A percentile compares a stretch with the other conserved stretches of the same genome.
These are phyloP conservation scores for Metschnikowia koreensis DNA, from an alignment of 805 yeast genomes.

Conservation along the genomic window DNA sequence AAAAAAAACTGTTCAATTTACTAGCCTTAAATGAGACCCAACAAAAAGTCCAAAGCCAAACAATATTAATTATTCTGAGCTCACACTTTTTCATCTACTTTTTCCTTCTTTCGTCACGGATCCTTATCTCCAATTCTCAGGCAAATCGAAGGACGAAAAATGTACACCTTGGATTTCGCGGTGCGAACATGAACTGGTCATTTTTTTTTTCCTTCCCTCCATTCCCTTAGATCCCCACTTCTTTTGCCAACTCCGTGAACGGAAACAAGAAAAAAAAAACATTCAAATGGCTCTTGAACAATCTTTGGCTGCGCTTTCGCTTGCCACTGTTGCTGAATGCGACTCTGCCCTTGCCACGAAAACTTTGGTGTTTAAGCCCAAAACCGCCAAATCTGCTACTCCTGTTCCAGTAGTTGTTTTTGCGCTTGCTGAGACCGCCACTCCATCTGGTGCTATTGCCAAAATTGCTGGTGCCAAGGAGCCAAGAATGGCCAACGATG, in stretches of 20 bases:
- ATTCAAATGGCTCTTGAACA: slow-evolving; percentile 62
- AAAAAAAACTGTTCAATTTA: no score
- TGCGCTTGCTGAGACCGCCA: slow-evolving; percentile 67
- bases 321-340: slow-evolving; percentile 48
- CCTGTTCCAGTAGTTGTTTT: slow-evolving; percentile 80
- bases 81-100: not conserved
- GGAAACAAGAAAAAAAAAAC: not conserved
- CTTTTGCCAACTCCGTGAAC: not conserved
- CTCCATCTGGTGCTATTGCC: slow-evolving; percentile 68
- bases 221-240: not conserved
- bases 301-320: slow-evolving; percentile 62
- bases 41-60: no score
- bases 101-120: not conserved
- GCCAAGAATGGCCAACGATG: slow-evolving; percentile 85
- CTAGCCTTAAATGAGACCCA: no score
- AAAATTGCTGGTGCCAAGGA: slow-evolving; percentile 70
- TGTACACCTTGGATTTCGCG: not conserved
- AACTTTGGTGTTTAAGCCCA: slow-evolving; percentile 85
- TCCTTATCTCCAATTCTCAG: not conserved
- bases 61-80: no score
- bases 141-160: not conserved
- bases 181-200: not conserved
- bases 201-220: not conserved
- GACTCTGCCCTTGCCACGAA: slow-evolving; percentile 59
- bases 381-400: slow-evolving; percentile 76